Conservation (phyloP, 495 filamentous ascomycete genomes). For the Trypethelium eluteriae region DNA sequence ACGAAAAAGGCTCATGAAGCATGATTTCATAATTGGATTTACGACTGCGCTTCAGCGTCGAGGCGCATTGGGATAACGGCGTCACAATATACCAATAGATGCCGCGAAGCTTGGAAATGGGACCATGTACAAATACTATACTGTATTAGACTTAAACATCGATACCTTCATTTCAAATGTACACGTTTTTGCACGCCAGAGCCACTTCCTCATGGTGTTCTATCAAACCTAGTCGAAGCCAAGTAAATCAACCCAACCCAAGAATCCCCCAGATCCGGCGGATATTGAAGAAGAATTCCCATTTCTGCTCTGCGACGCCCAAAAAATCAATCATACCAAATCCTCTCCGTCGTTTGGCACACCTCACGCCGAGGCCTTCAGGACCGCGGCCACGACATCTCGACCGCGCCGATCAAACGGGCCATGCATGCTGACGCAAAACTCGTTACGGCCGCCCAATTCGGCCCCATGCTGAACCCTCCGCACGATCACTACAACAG, state of each 20-base stretch:
- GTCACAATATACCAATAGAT: conserved; percentile 9
- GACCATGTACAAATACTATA: conserved; percentile 2
- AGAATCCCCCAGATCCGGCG: no score
- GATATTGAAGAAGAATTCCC: no score
- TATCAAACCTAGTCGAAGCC: background rate
- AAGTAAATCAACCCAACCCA: no score
- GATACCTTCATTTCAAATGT: background rate
- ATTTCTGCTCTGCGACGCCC: no score
- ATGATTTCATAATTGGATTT: background rate
- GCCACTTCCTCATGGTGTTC: background rate
- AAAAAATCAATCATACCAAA: background rate
- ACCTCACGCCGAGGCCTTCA: background rate
- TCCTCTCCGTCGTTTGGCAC: background rate
- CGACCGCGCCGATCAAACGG: background rate
- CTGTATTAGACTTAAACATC: background rate
- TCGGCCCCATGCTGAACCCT: no score
- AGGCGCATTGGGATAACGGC: background rate
- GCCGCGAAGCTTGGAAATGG: background rate
- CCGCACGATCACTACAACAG: no score
- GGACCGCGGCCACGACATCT: background rate
- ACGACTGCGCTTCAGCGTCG: background rate
- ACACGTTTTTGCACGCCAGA: background rate
- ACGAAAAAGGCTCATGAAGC: background rate
- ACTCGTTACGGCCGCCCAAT: no score
- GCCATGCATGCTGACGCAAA: no score